These are phyloP conservation scores for Corylus avellana DNA, from an alignment of 306 rosid species.

Conservation along the genomic window DNA sequence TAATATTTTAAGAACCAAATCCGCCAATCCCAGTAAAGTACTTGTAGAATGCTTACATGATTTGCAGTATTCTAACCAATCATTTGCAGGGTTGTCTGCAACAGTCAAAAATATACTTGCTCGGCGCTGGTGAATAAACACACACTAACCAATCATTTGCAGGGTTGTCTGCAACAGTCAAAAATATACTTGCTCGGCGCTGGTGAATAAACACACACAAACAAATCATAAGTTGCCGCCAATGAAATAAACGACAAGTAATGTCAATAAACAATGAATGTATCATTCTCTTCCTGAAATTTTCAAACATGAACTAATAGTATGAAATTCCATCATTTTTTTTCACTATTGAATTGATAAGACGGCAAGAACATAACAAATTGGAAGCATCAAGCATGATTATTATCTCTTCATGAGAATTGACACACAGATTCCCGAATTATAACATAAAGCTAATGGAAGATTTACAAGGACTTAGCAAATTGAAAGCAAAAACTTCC, in stretches of 20 bases:
- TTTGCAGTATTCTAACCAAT: constrained; percentile 25
- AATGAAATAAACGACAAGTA: constrained; percentile 20
- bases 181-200: constrained; percentile 41
- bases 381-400: background rate
- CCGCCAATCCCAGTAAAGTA: constrained; percentile 14
- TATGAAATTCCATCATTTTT: background rate
- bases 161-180: constrained; percentile 53
- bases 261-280: constrained; percentile 18
- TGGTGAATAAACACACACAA: constrained; percentile 34
- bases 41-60: constrained; percentile 43
- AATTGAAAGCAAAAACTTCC: background rate
- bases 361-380: background rate
- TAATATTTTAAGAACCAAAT: constrained; percentile 19
- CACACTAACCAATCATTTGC: constrained; percentile 26
- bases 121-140: constrained; percentile 40
- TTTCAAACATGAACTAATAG: constrained; percentile 27
- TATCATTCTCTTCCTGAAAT: constrained; percentile 40
- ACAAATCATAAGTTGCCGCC: constrained; percentile 45
- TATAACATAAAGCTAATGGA: background rate
- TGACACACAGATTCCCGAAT: background rate
- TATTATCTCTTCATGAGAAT: background rate
- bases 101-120: constrained; percentile 45
- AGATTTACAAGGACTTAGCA: background rate
- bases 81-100: constrained; percentile 43
- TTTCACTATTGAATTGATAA: background rate